Conservation (phyloP, 2,329 filamentous ascomycete genomes). For the Didymella sp. region DNA sequence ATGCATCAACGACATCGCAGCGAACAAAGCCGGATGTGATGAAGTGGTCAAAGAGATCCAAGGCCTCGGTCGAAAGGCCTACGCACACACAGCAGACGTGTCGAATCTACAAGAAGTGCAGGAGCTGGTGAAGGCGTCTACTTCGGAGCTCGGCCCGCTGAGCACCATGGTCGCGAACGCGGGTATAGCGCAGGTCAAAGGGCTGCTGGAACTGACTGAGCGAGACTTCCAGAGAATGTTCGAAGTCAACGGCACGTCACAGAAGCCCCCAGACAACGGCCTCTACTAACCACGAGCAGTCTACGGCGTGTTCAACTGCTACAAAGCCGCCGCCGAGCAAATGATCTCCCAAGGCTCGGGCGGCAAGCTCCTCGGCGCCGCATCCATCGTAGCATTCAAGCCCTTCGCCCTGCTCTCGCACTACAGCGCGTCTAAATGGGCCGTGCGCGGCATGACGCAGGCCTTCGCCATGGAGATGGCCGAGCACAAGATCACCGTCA, state of each 20-base stretch:
- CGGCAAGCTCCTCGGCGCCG: conserved; percentile 61
- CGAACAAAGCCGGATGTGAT: conserved; percentile 61
- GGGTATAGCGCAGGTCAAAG: conserved; percentile 65
- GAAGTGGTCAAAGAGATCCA: conserved; percentile 62
- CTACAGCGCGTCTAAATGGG: conserved; percentile 71
- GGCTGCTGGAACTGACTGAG: conserved; percentile 63
- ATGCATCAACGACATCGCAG: conserved; percentile 68
- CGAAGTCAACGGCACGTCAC: conserved; percentile 59
- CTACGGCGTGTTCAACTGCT: conserved; percentile 70
- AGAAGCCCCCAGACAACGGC: too few relatives aligned
- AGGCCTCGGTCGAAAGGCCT: conserved; percentile 59
- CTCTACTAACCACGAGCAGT: conserved; percentile 48
- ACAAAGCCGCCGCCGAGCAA: conserved; percentile 67
- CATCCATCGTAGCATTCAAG: conserved; percentile 65
- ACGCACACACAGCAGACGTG: conserved; percentile 67
- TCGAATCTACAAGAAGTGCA: conserved; percentile 63
- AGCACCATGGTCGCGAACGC: conserved; percentile 67
- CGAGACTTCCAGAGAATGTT: conserved; percentile 67
- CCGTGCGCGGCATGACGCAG: conserved; percentile 70
- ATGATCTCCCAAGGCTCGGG: conserved; percentile 65
- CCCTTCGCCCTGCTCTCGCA: conserved; percentile 65
- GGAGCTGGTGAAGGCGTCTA: conserved; percentile 60
- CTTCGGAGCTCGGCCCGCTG: conserved; percentile 61
- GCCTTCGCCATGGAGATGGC: conserved; percentile 72
- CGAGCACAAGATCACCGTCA: conserved; percentile 68